Conservation (phyloP, 768 basidiomycete species). For the Infundibulicybe gibba region DNA sequence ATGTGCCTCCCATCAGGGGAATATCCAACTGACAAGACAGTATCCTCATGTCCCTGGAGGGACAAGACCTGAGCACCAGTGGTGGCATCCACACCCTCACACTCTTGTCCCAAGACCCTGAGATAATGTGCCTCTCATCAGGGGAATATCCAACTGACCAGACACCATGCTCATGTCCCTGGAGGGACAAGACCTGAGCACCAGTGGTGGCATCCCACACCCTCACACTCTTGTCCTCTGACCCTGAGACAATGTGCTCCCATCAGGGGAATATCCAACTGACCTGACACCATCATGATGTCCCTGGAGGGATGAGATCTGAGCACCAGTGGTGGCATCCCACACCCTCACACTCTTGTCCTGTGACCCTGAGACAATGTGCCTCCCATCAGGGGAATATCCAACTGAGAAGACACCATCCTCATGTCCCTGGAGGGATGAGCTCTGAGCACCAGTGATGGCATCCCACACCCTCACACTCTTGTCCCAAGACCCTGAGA, state of each 20-base stretch:
- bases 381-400: background rate
- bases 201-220: constrained; percentile 19
- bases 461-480: constrained; percentile 4
- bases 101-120: constrained; percentile 20
- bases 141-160: constrained; percentile 47
- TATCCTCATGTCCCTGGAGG: too few species aligned
- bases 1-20: too few species aligned
- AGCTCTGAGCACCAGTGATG: background rate
- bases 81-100: constrained; percentile 22
- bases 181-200: background rate
- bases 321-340: constrained; percentile 11
- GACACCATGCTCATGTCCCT: constrained; percentile 11
- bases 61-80: background rate
- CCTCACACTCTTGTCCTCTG: constrained; percentile 9
- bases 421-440: background rate
- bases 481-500: constrained; percentile 6
- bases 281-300: constrained; percentile 14
- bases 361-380: background rate
- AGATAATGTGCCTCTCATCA: constrained; percentile 23
- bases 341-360: constrained; percentile 17
- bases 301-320: constrained; percentile 4
- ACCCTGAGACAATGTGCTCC: background rate
- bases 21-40: too few species aligned
- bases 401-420: constrained; percentile 1
- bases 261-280: constrained; percentile 10